Evolutionary conservation across 257 asterid genomes (phyloP).

Genomic region (Solanum clarkiae): DNA sequence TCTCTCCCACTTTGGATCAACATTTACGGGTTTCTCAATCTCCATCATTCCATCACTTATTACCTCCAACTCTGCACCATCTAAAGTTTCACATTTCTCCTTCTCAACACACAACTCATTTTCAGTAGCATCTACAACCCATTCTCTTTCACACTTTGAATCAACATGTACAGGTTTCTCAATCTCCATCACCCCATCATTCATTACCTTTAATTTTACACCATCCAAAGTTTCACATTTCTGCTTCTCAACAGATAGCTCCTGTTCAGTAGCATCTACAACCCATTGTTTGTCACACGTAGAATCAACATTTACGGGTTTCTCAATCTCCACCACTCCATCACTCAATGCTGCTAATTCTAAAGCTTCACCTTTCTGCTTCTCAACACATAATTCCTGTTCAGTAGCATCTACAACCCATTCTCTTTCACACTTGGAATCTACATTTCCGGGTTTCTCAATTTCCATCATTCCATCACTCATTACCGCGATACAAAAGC

Average conservation of each 20-base stretch:
- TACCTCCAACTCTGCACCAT: background rate
- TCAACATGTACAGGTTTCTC: constrained; percentile 13
- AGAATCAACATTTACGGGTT: constrained; percentile 13
- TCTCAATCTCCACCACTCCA: constrained; percentile 26
- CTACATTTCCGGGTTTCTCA: constrained; percentile 17
- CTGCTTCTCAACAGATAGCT: background rate
- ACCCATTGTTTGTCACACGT: constrained; percentile 12
- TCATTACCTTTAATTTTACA: constrained; percentile 5
- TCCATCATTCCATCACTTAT: constrained; percentile 18
- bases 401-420: constrained; percentile 8
- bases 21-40: constrained; percentile 10
- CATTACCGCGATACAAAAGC: constrained; percentile 15
- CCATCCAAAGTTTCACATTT: background rate
- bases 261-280: constrained; percentile 12
- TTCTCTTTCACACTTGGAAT: constrained; percentile 16
- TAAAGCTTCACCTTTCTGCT: background rate
- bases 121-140: constrained; percentile 9
- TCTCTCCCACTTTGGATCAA: constrained; percentile 20
- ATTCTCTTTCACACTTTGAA: constrained; percentile 16
- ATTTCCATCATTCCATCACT: constrained; percentile 24
- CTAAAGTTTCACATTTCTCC: constrained; percentile 6
- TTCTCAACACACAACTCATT: constrained; percentile 24
- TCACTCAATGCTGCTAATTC: background rate
- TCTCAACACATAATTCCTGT: background rate
- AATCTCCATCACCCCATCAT: constrained; percentile 21